Percentiles rank a stretch among this genome's conserved stretches.
phyloP scores from a whole-genome alignment of 2,329 filamentous ascomycete genomes.

The Cercospora zeae-maydis region DNA sequence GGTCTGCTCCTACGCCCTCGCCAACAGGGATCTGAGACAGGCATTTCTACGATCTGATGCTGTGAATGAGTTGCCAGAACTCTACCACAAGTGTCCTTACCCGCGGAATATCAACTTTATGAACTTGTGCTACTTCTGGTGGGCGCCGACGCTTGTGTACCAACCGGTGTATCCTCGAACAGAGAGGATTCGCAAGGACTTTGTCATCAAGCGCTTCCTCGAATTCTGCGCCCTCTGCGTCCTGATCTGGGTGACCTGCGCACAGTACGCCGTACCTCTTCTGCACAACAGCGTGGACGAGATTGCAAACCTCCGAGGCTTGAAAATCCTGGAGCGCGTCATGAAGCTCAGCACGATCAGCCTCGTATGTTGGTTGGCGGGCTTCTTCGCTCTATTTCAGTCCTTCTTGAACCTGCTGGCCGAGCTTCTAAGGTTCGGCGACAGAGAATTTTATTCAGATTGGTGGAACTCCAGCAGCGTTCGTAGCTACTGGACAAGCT shows the following conservation, averaged over 20 bases:
- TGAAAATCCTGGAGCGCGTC: conserved; percentile 79
- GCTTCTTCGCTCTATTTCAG: conserved; percentile 96
- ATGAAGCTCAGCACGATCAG: conserved; percentile 96
- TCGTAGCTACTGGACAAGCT: conserved; percentile 87
- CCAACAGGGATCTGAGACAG: conserved; percentile 90
- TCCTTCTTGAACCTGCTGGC: conserved; percentile 86
- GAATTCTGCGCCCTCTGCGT: conserved; percentile 76
- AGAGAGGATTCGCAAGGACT: conserved; percentile 75
- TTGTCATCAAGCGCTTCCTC: conserved; percentile 75
- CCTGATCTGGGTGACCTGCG: conserved; percentile 83
- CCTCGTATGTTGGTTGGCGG: conserved; percentile 92
- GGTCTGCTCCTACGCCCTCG: conserved; percentile 91
- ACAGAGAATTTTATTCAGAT: conserved; percentile 91
- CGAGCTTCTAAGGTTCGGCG: conserved; percentile 84
- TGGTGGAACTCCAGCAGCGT: conserved; percentile 96
- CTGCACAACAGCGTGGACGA: conserved; percentile 86
- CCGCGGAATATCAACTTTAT: conserved; percentile 82
- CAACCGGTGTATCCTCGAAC: conserved; percentile 94
- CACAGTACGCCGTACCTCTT: conserved; percentile 89
- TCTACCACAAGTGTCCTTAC: conserved; percentile 83
- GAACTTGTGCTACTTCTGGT: conserved; percentile 95
- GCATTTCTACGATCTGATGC: conserved; percentile 71
- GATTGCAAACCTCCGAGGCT: conserved; percentile 73
- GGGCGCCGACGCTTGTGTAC: conserved; percentile 93
- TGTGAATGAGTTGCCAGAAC: conserved; percentile 67